Percentiles rank a stretch among this genome's conserved stretches.
phyloP scores from a whole-genome alignment of 345 rosid species.

The Linum tenue region DNA sequence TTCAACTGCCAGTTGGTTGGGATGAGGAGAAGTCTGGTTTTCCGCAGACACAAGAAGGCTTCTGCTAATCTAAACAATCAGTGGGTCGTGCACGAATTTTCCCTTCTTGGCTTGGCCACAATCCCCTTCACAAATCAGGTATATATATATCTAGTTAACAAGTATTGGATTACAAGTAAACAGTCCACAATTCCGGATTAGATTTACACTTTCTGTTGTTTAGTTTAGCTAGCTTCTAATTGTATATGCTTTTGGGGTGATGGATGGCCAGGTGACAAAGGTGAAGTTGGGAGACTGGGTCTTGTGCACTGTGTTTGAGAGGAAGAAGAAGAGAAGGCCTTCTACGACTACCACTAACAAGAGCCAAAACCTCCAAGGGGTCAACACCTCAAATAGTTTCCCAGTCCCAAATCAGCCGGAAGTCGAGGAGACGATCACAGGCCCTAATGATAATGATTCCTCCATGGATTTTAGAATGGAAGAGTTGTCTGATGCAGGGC shows the following conservation, averaged over 20 bases:
- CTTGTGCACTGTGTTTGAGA: conserved; percentile 53
- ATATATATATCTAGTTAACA: background rate
- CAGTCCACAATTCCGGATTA: too few species aligned
- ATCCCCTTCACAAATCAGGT: conserved; percentile 22
- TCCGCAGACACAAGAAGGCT: conserved; percentile 22
- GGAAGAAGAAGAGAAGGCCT: conserved; percentile 28
- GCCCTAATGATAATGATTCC: conserved; percentile 1
- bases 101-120: conserved; percentile 24
- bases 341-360: conserved; percentile 13
- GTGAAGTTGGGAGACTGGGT: conserved; percentile 48
- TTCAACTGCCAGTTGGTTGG: conserved; percentile 37
- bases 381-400: too few species aligned
- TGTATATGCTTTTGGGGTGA: conserved; percentile 6
- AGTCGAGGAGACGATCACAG: too few species aligned
- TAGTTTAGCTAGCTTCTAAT: too few species aligned
- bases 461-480: conserved; percentile 29
- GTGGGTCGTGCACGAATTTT: conserved; percentile 68
- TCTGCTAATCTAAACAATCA: conserved; percentile 21
- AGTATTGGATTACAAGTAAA: background rate
- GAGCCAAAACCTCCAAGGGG: background rate
- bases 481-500: conserved; percentile 18
- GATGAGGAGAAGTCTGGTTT: conserved; percentile 41
- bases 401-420: too few species aligned
- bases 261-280: conserved; percentile 28
- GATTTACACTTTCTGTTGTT: too few species aligned